Evolutionary conservation across 1,284 basidiomycete genomes (phyloP), one percentile per base, ranked within the genome.

Genomic region (Tylopilus orsonianus): DNA sequence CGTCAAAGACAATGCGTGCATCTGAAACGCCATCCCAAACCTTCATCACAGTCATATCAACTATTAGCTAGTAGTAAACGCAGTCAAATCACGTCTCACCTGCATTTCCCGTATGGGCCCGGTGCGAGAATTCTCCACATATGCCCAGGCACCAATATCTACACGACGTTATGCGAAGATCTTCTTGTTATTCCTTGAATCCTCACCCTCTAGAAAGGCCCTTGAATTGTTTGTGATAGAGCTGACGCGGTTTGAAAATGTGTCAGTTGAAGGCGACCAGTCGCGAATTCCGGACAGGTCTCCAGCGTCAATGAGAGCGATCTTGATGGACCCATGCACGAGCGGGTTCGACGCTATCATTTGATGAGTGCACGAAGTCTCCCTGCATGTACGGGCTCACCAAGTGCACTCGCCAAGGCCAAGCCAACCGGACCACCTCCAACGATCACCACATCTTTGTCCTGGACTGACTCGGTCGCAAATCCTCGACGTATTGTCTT

Each of bases 371-470:
- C 37, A 26, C 14, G 20, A 26, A 33, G n/a, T 30, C 39, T 7
- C 7, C 7, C 0, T 6, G n/a, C 12, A 24, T 19, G 8, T 29
- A 5, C 3, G 4, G 26, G 68, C 78, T 56, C 60, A 93, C 94
- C 80, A 18, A 99, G 75, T 20, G 93, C 91, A 62, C 83, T 85
- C 1, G 93, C 93, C 23, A 99, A 74, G 5, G 94, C 90, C 22
- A 99, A 77, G 13, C 96, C 96, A 1, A 85, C 93, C 18, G 93
- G 93, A 1, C 95, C 95, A 38, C 93, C 96, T 13, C 96, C 96
- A 30, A 97, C 92, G 57, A 98, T 90, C 27, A 97, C 90, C 45
- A 97, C 77, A 66, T 97, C 94, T 55, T 80, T 85, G 46, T 89
- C 75, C 53, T 78, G 72, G 19, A 55, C n/a, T 4, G 46, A 45